Evolutionary conservation across 768 basidiomycete genomes (phyloP).

Genomic region (Podaxis sp.): DNA sequence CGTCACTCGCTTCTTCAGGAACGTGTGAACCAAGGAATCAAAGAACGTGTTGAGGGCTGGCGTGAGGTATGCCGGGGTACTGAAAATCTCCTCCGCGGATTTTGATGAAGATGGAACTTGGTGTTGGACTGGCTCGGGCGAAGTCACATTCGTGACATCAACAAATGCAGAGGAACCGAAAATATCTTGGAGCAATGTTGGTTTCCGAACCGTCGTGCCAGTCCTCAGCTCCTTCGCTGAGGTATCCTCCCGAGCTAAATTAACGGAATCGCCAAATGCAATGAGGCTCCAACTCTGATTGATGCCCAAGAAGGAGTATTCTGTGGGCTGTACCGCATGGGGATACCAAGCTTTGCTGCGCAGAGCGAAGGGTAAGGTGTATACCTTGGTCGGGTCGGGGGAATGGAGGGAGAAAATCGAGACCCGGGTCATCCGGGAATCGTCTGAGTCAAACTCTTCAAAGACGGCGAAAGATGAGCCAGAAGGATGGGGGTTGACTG

Average conservation of each 20-base stretch:
- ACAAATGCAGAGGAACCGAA: constrained; percentile 77
- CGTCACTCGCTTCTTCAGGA: constrained; percentile 24
- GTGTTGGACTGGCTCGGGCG: not conserved
- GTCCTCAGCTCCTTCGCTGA: constrained; percentile 33
- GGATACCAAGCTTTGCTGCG: constrained; percentile 40
- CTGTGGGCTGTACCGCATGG: constrained; percentile 6
- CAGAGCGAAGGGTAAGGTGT: constrained; percentile 58
- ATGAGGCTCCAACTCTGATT: constrained; percentile 63
- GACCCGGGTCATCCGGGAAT: constrained; percentile 32
- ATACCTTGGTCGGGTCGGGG: constrained; percentile 36
- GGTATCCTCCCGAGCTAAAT: constrained; percentile 38
- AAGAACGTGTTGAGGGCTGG: constrained; percentile 74
- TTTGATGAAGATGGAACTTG: not conserved
- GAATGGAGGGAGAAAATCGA: constrained; percentile 46
- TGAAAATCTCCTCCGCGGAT: constrained; percentile 40
- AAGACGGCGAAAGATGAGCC: constrained; percentile 60
- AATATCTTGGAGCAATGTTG: constrained; percentile 85
- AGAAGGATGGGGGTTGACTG: constrained; percentile 50
- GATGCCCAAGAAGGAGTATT: constrained; percentile 45
- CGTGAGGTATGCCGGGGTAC: constrained; percentile 69
- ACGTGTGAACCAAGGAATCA: constrained; percentile 42
- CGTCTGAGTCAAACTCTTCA: constrained; percentile 25
- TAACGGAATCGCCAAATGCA: constrained; percentile 57
- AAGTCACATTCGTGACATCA: constrained; percentile 16
- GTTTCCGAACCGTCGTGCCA: constrained; percentile 22